Conservation (phyloP, 108 stramenopile species). For the Cyclostephanos invisitatus region DNA sequence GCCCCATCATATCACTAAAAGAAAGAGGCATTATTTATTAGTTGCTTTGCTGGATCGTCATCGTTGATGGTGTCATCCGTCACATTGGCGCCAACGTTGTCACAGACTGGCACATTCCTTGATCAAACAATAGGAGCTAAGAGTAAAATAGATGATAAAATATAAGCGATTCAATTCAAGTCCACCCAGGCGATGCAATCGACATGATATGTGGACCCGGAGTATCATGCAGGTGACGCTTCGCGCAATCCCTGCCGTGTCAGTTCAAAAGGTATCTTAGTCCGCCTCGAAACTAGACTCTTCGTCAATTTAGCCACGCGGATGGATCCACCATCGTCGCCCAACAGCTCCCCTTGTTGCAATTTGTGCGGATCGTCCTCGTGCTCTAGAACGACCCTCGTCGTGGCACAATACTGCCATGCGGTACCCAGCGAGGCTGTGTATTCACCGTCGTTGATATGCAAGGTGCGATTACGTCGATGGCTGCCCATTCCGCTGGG, state of each 20-base stretch:
- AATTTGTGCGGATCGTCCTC: slow-evolving; percentile 45
- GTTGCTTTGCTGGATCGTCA: too few species aligned
- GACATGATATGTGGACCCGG: background rate
- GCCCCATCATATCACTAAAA: too few species aligned
- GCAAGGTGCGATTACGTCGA: slow-evolving; percentile 18
- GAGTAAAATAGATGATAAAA: background rate
- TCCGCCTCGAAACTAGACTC: slow-evolving; percentile 36
- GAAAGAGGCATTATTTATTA: too few species aligned
- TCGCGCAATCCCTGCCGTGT: slow-evolving; percentile 35
- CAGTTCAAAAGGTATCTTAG: slow-evolving; percentile 27
- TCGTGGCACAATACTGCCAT: slow-evolving; percentile 89
- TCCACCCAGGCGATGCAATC: background rate
- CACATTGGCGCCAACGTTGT: too few species aligned
- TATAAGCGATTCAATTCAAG: background rate
- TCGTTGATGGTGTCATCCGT: too few species aligned
- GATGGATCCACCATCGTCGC: background rate
- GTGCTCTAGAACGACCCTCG: slow-evolving; percentile 62
- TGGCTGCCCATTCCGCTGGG: background rate
- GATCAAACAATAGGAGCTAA: too few species aligned
- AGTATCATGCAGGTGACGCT: slow-evolving; percentile 3
- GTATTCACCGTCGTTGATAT: slow-evolving; percentile 46
- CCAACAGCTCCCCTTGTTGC: background rate
- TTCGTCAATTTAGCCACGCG: slow-evolving; percentile 45
- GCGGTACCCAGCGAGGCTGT: slow-evolving; percentile 77
- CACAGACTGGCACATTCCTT: too few species aligned